Percentiles rank a stretch among this genome's conserved stretches.
Evolutionary conservation across 768 basidiomycete genomes (phyloP).

Genomic region (Mycena albidolilacea): DNA sequence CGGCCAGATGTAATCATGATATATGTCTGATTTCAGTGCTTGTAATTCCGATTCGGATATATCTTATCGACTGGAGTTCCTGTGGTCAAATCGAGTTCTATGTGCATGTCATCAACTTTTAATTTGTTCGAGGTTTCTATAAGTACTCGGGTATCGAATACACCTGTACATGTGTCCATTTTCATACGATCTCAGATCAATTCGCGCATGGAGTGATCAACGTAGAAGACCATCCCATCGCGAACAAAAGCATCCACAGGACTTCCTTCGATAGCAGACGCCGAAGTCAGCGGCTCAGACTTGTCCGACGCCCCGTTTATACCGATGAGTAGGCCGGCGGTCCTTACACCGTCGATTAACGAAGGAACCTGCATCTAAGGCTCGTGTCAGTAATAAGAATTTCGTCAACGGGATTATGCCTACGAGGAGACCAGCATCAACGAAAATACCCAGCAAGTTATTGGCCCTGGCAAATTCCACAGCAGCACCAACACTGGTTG

Average conservation of each 20-base stretch:
- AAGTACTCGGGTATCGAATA: background rate
- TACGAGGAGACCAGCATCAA: conserved; percentile 91
- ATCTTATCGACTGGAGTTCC: background rate
- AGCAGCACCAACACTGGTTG: conserved; percentile 86
- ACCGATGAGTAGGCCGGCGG: conserved; percentile 89
- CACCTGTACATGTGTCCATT: background rate
- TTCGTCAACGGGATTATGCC: conserved; percentile 44
- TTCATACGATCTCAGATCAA: conserved; percentile 45
- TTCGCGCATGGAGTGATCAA: conserved; percentile 72
- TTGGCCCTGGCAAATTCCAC: conserved; percentile 95
- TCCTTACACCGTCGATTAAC: conserved; percentile 89
- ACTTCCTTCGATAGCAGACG: conserved; percentile 58
- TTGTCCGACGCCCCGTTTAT: conserved; percentile 77
- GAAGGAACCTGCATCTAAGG: conserved; percentile 89
- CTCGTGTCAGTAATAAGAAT: conserved; percentile 27
- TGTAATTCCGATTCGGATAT: no score
- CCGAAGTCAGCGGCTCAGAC: conserved; percentile 51
- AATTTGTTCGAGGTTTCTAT: no score
- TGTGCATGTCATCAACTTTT: conserved; percentile 27
- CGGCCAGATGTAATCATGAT: conserved; percentile 23
- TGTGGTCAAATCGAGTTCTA: conserved; percentile 20
- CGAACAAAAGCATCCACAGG: conserved; percentile 79
- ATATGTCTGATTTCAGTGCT: background rate
- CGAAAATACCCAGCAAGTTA: conserved; percentile 92
- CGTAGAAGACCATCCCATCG: conserved; percentile 77